Evolutionary conservation across 2,329 filamentous ascomycete species (phyloP).

Genomic region (Cercospora zeina): DNA sequence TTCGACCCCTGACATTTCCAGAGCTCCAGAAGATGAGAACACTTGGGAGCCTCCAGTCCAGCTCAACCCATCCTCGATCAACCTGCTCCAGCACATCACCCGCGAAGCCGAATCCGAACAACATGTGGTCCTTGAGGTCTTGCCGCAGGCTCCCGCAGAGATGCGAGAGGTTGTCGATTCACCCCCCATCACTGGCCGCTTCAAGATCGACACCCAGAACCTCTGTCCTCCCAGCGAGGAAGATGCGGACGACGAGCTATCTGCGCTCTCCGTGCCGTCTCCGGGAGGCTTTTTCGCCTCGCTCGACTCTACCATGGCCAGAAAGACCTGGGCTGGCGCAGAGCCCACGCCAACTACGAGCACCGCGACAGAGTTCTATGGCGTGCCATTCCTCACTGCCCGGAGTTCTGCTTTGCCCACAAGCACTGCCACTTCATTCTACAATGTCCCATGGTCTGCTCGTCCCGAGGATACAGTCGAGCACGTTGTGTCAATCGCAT

Average conservation of each 20-base stretch:
- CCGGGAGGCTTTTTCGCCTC: constrained; percentile 90
- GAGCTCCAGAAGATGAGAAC: constrained; percentile 55
- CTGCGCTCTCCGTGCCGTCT: constrained; percentile 82
- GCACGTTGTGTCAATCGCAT: constrained; percentile 63
- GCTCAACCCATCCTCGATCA: constrained; percentile 77
- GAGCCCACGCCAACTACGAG: constrained; percentile 72
- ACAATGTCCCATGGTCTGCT: constrained; percentile 71
- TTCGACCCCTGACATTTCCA: constrained; percentile 71
- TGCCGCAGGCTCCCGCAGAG: constrained; percentile 53
- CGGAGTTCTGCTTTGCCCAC: constrained; percentile 64
- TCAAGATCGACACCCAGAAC: constrained; percentile 37
- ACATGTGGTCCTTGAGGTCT: constrained; percentile 45
- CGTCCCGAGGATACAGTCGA: constrained; percentile 56
- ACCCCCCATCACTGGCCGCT: constrained; percentile 49
- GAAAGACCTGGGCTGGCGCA: constrained; percentile 75
- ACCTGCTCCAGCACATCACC: constrained; percentile 74
- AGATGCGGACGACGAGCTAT: constrained; percentile 62
- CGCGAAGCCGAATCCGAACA: constrained; percentile 45
- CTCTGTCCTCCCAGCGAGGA: constrained; percentile 42
- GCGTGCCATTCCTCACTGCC: constrained; percentile 68
- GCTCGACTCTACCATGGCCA: constrained; percentile 66
- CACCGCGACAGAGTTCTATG: constrained; percentile 90
- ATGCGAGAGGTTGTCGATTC: constrained; percentile 62
- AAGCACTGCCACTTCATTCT: constrained; percentile 86
- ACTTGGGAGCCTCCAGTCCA: constrained; percentile 62